A percentile compares a stretch with the other conserved stretches of the same genome.
Evolutionary conservation across 148 eudicot species (phyloP).

Genomic region (Beta vulgaris): DNA sequence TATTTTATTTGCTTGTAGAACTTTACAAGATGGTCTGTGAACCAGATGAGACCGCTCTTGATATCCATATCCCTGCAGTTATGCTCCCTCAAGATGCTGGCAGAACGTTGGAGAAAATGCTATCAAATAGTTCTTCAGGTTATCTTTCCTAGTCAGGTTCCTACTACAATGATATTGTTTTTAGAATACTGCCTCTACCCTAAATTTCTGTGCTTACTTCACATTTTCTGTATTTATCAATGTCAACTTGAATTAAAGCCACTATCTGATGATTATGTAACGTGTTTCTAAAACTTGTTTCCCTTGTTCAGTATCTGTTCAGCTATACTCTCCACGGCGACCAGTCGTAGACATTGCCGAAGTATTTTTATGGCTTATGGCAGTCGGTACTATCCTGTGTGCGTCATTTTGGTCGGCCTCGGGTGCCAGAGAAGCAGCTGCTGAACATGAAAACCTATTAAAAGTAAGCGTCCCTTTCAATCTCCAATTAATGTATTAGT

Average conservation of each 20-base stretch:
- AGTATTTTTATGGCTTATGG: slow-evolving; percentile 80
- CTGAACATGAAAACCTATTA: slow-evolving; percentile 67
- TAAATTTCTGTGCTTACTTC: too few relatives aligned
- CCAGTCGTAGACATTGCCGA: slow-evolving; percentile 81
- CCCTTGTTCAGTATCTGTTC: slow-evolving; percentile 60
- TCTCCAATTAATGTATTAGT: not conserved
- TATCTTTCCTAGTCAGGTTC: slow-evolving; percentile 12
- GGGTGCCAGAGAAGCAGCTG: slow-evolving; percentile 76
- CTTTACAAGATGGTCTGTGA: slow-evolving; percentile 94
- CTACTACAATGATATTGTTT: not conserved
- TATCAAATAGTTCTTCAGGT: slow-evolving; percentile 59
- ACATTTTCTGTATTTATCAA: not conserved
- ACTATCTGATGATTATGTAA: not conserved
- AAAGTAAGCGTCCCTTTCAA: slow-evolving; percentile 30
- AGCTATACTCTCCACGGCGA: slow-evolving; percentile 69
- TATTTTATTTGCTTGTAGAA: slow-evolving; percentile 39
- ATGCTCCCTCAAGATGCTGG: slow-evolving; percentile 89
- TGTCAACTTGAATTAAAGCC: not conserved
- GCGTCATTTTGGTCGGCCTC: slow-evolving; percentile 92
- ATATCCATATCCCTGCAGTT: slow-evolving; percentile 74
- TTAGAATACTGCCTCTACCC: too few relatives aligned
- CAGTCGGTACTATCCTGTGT: slow-evolving; percentile 80
- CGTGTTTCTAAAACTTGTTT: not conserved
- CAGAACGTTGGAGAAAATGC: slow-evolving; percentile 53
- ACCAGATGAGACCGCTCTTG: slow-evolving; percentile 73